phyloP scores from a whole-genome alignment of 1,284 basidiomycete genomes.

The Porphyrellus sp. region DNA sequence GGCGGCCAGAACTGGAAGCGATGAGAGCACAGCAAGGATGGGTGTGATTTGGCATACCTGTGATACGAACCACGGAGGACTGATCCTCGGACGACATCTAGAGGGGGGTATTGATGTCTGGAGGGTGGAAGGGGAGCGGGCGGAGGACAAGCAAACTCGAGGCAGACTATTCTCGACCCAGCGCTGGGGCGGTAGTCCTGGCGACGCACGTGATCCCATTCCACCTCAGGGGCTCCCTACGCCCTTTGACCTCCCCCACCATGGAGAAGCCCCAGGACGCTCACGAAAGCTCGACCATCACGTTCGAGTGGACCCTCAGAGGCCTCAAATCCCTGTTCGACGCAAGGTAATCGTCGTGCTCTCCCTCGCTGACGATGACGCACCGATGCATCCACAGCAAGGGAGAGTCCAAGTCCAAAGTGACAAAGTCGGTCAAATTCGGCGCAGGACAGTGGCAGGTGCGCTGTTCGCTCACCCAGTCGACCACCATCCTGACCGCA shows the following conservation, averaged over 20 bases:
- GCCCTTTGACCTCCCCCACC: conserved; percentile 8
- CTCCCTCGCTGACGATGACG: background rate
- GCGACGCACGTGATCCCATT: conserved; percentile 19
- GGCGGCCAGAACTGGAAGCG: conserved; percentile 74
- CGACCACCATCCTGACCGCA: background rate
- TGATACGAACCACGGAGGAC: conserved; percentile 25
- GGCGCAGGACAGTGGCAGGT: conserved; percentile 74
- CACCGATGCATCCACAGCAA: conserved; percentile 38
- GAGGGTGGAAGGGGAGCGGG: no score
- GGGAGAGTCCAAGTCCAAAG: conserved; percentile 69
- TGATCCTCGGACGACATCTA: conserved; percentile 23
- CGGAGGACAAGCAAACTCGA: no score
- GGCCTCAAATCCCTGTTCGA: conserved; percentile 72
- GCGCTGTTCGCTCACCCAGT: background rate
- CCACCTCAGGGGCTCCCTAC: conserved; percentile 12
- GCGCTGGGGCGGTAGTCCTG: conserved; percentile 16
- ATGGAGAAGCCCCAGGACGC: conserved; percentile 31
- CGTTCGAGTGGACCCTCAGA: conserved; percentile 74
- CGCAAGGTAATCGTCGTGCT: conserved; percentile 43
- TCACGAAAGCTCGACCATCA: conserved; percentile 57
- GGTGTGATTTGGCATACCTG: conserved; percentile 14
- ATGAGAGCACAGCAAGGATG: background rate
- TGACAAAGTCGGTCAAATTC: conserved; percentile 62
- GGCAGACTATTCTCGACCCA: background rate
- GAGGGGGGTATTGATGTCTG: background rate